These are phyloP conservation scores for Backusella morwellensis DNA, from an alignment of 192 early-diverging fungal species.

Conservation along the genomic window DNA sequence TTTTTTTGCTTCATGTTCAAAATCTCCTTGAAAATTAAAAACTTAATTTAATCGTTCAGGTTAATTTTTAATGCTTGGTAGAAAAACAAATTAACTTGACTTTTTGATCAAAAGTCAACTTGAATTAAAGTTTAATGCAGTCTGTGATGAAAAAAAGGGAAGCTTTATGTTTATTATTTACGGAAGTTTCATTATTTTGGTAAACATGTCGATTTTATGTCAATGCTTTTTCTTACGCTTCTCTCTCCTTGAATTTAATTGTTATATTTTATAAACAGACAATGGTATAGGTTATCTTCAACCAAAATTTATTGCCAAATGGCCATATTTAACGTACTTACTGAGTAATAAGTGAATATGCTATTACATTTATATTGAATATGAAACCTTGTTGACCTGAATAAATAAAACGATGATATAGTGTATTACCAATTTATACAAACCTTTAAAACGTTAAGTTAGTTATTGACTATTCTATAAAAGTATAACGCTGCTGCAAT, in stretches of 20 bases:
- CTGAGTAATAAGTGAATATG: no score
- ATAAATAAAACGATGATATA: no score
- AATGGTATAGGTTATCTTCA: no score
- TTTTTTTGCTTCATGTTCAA: neutral
- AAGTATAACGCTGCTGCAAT: no score
- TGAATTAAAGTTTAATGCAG: conserved; percentile 1
- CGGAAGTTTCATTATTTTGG: conserved; percentile 1
- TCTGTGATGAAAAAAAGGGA: neutral
- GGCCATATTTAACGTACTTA: no score
- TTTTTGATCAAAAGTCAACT: neutral
- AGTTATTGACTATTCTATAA: no score
- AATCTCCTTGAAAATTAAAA: neutral
- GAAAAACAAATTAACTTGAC: neutral
- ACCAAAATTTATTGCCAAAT: no score
- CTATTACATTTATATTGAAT: no score
- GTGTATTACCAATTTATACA: no score
- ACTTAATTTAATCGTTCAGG: neutral
- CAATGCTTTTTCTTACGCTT: neutral
- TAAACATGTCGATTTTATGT: neutral
- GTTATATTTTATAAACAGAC: neutral
- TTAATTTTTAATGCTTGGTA: neutral
- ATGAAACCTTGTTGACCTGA: no score
- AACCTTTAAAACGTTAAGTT: no score
- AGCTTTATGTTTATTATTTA: neutral
- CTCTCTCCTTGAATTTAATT: neutral